phyloP scores from a whole-genome alignment of 805 yeast genomes.

The Jamesozyma gamospora region DNA sequence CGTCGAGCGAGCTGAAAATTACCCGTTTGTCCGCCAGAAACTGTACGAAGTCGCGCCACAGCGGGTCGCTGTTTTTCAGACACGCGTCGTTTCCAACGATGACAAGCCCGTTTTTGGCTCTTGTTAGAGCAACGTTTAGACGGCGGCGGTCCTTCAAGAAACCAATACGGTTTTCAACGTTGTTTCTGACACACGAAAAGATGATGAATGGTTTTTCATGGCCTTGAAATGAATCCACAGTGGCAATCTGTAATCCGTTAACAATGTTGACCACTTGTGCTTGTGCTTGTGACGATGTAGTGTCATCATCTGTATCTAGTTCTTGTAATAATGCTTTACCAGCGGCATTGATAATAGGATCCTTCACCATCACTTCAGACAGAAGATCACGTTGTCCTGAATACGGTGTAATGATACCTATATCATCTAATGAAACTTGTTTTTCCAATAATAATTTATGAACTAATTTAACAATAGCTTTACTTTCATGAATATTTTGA shows the following conservation, averaged over 20 bases:
- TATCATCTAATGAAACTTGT: constrained; percentile 38
- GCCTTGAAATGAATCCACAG: constrained; percentile 91
- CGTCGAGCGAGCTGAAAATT: constrained; percentile 20
- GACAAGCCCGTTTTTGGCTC: constrained; percentile 55
- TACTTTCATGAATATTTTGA: constrained; percentile 45
- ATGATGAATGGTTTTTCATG: constrained; percentile 77
- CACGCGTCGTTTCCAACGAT: constrained; percentile 52
- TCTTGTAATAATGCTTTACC: constrained; percentile 39
- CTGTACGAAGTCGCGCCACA: constrained; percentile 44
- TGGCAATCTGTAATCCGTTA: constrained; percentile 38
- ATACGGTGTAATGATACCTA: constrained; percentile 68
- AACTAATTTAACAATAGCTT: constrained; percentile 37
- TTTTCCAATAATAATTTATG: constrained; percentile 45
- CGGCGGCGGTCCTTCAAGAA: constrained; percentile 53
- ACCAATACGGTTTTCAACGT: constrained; percentile 44
- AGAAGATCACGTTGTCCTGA: constrained; percentile 62
- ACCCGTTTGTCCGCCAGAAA: constrained; percentile 30
- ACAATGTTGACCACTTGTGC: constrained; percentile 26
- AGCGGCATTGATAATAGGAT: constrained; percentile 47
- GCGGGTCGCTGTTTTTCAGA: constrained; percentile 34
- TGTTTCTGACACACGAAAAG: constrained; percentile 68
- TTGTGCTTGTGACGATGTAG: constrained; percentile 24
- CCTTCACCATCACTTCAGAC: constrained; percentile 40
- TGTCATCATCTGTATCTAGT: constrained; percentile 53
- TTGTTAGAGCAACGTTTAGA: constrained; percentile 62